A percentile compares a stretch with the other conserved stretches of the same genome.
These are phyloP conservation scores for Ogataea kodamae DNA, from an alignment of 805 yeast genomes.

Conservation along the genomic window DNA sequence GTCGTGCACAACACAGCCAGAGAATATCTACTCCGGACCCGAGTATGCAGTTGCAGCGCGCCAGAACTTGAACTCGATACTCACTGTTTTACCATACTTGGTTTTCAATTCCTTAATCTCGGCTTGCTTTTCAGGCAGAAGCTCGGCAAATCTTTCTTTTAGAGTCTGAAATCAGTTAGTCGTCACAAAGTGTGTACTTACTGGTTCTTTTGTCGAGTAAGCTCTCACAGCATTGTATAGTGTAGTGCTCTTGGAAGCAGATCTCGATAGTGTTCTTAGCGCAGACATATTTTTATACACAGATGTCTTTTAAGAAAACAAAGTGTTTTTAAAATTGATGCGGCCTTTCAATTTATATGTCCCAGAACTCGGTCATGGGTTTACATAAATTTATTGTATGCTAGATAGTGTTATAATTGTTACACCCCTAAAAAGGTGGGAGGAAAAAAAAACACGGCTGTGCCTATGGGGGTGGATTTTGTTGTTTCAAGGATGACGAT, in stretches of 20 bases:
- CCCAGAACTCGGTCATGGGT: constrained; percentile 10
- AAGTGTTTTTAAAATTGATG: constrained; percentile 5
- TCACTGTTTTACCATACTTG: constrained; percentile 80
- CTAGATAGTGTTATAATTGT: constrained; percentile 10
- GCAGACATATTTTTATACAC: constrained; percentile 20
- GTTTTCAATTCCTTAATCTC: constrained; percentile 86
- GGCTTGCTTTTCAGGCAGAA: constrained; percentile 88
- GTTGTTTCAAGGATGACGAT: no score
- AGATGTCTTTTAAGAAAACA: constrained; percentile 6
- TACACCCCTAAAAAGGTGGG: constrained; percentile 12
- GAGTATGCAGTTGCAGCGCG: constrained; percentile 2
- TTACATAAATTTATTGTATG: constrained; percentile 12
- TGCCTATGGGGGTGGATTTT: constrained; percentile 2
- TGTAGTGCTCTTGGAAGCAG: constrained; percentile 25
- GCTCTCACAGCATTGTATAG: constrained; percentile 30
- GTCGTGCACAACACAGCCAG: constrained; percentile 4
- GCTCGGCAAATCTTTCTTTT: constrained; percentile 91
- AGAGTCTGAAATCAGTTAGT: constrained; percentile 47
- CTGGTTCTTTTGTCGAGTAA: constrained; percentile 39
- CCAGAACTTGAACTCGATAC: constrained; percentile 28
- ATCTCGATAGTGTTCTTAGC: constrained; percentile 31
- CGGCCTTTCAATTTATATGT: constrained; percentile 10
- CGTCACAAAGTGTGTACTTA: constrained; percentile 18
- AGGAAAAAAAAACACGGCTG: constrained; percentile 9
- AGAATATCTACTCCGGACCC: constrained; percentile 8